Evolutionary conservation across 2,329 filamentous ascomycete species (phyloP), one percentile per base, ranked within the genome.

Genomic region (Talaromyces rugulosus): DNA sequence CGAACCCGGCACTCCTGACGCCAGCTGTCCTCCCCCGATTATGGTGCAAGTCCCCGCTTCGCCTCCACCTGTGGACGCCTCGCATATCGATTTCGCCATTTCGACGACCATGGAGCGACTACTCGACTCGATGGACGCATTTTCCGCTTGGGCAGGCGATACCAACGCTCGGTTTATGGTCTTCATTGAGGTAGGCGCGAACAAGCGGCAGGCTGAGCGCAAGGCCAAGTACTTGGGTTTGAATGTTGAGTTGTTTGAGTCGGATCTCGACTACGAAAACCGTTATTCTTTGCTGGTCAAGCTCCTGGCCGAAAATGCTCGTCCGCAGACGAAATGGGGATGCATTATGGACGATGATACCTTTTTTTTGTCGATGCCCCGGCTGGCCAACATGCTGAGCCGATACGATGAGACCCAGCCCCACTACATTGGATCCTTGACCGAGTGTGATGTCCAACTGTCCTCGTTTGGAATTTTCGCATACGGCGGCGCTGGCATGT

Each of bases 261-360:
- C 72, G 6, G 65, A 70, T 1, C 73, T 75, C 42, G 70, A 76
- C 62, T 78, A 77, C 60, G 70, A 76, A 47, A 69, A 85, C 63
- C 83, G 84, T 44, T 85, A 87, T 68, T 87, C 87, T 68, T 78
- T 82, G 12, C 77, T 87, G 12, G 71, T 87, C 8, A 75, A 79
- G 31, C 76, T 82, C 42, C 77, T 87, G 63, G 72, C 83, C 28
- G 69, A 77, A 28, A 74, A 80, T 56, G 70, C 76, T 34, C 78
- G 74, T 9, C 71, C 78, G 0, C 67, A 76, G 14, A 85, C 83
- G 0, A 74, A 77, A 34, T 88, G 85, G 85, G 78, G 81, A 14
- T 81, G 80, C 53, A 76, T 87, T 56, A 79, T 87, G 42, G 85
- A 88, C 68, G 85, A 88, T 67, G 85, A 88, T 66, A 88, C 85